These are phyloP conservation scores for Elymus sibiricus DNA, from an alignment of 176 grass and related monocot species.

Conservation along the genomic window DNA sequence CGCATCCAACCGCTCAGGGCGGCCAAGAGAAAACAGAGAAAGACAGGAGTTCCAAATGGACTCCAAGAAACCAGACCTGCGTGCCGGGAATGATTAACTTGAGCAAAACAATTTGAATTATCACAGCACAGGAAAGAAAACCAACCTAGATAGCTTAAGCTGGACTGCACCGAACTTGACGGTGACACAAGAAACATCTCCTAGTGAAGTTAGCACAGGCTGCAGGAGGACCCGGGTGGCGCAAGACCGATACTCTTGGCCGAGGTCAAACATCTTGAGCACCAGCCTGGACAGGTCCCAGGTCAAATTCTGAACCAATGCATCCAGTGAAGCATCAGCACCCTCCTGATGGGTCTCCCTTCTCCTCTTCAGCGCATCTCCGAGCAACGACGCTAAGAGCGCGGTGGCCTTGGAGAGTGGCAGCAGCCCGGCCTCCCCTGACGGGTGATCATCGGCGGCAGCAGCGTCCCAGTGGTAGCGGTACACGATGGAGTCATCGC, in stretches of 20 bases:
- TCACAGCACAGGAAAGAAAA: neutral
- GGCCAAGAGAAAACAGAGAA: constrained; percentile 57
- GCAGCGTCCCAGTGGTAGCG: constrained; percentile 6
- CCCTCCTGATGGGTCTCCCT: neutral
- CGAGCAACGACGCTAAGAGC: constrained; percentile 49
- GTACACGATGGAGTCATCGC: constrained; percentile 32
- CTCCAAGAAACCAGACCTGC: constrained; percentile 67
- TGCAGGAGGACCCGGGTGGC: constrained; percentile 57
- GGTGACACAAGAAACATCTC: constrained; percentile 36
- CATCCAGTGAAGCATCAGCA: constrained; percentile 25
- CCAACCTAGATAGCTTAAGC: constrained; percentile 46
- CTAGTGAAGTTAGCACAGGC: constrained; percentile 51
- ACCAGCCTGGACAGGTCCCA: constrained; percentile 68
- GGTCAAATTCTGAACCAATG: constrained; percentile 53
- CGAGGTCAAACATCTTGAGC: constrained; percentile 59
- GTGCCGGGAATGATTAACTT: constrained; percentile 2
- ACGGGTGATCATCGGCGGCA: neutral
- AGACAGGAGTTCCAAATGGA: constrained; percentile 68
- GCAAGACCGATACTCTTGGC: constrained; percentile 47
- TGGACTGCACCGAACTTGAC: constrained; percentile 13
- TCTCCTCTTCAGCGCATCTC: constrained; percentile 34
- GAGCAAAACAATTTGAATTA: neutral
- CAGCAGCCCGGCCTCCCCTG: neutral
- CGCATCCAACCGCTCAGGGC: constrained; percentile 63
- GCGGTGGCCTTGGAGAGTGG: constrained; percentile 32